Conservation (phyloP, 2,329 filamentous ascomycete species). For the Fusarium domesticum region DNA sequence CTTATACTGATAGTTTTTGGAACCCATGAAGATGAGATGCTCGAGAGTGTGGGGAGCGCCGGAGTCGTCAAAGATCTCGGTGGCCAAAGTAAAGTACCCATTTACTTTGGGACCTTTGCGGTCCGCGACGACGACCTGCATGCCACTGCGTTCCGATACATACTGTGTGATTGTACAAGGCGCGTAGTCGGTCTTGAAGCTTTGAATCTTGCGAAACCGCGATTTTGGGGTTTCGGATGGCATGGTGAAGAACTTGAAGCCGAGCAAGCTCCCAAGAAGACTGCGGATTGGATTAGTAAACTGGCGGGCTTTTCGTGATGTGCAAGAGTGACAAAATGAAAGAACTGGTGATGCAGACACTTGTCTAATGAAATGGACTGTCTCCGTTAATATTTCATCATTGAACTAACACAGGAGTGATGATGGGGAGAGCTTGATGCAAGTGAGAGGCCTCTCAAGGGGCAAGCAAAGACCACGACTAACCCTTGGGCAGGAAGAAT, state of each 20-base stretch:
- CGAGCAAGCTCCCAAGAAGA: conserved; percentile 19
- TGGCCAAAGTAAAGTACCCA: conserved; percentile 92
- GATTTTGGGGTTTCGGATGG: conserved; percentile 46
- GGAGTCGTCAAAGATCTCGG: conserved; percentile 96
- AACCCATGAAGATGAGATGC: conserved; percentile 84
- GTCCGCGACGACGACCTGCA: conserved; percentile 90
- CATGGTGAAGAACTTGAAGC: conserved; percentile 43
- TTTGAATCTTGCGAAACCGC: conserved; percentile 79
- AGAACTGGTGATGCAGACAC: too few relatives aligned
- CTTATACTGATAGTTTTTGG: conserved; percentile 90
- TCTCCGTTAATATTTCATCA: too few relatives aligned
- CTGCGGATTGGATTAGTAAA: conserved; percentile 14
- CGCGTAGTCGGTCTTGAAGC: conserved; percentile 86
- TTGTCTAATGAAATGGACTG: too few relatives aligned
- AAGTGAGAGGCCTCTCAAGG: neutral
- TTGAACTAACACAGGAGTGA: conserved; percentile 14
- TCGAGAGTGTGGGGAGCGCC: conserved; percentile 87
- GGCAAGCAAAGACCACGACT: conserved; percentile 3
- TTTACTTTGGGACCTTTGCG: conserved; percentile 91
- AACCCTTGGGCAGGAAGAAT: conserved; percentile 6
- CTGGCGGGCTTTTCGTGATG: neutral
- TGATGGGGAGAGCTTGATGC: neutral
- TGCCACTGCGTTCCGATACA: conserved; percentile 89
- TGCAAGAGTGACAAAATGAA: too few relatives aligned
- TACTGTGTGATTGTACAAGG: conserved; percentile 88